Evolutionary conservation across 1,284 basidiomycete species (phyloP).

Genomic region (Schizophyllum commune): DNA sequence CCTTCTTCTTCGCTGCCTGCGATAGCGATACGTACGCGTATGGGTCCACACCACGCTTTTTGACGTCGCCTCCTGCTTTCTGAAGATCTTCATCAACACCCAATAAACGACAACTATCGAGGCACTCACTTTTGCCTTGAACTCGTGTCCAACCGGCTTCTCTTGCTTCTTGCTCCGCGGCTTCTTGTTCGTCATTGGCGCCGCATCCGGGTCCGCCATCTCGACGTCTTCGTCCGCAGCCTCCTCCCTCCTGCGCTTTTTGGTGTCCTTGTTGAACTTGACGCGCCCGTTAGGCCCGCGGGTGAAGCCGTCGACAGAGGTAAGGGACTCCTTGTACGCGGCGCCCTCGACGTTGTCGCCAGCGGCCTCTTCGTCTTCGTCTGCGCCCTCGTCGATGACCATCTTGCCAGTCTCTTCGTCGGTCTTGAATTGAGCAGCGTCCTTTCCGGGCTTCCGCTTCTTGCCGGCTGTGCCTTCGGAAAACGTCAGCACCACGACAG

Average conservation of each 20-base stretch:
- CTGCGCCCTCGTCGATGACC: slow-evolving; percentile 58
- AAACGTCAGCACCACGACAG: slow-evolving; percentile 4
- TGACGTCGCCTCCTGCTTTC: slow-evolving; percentile 92
- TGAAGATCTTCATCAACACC: slow-evolving; percentile 22
- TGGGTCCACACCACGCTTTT: slow-evolving; percentile 80
- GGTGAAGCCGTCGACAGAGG: slow-evolving; percentile 83
- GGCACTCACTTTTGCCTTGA: slow-evolving; percentile 77
- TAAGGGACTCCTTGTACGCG: slow-evolving; percentile 79
- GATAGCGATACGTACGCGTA: slow-evolving; percentile 87
- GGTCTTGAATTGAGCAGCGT: slow-evolving; percentile 81
- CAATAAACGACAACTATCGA: no score
- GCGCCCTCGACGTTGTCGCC: slow-evolving; percentile 59
- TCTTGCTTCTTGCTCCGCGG: slow-evolving; percentile 51
- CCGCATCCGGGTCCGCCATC: slow-evolving; percentile 51
- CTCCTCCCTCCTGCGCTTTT: slow-evolving; percentile 72
- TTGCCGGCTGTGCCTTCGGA: slow-evolving; percentile 46
- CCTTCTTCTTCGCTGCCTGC: slow-evolving; percentile 69
- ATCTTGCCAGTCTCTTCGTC: slow-evolving; percentile 86
- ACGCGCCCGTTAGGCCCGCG: slow-evolving; percentile 79
- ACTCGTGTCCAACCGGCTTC: slow-evolving; percentile 73
- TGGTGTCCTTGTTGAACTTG: slow-evolving; percentile 97
- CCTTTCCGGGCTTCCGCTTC: slow-evolving; percentile 77
- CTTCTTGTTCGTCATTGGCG: slow-evolving; percentile 34
- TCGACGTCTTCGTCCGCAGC: slow-evolving; percentile 60
- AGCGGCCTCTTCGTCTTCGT: slow-evolving; percentile 29